phyloP scores from a whole-genome alignment of 2,329 filamentous ascomycete species.

The Neofusicoccum sp. region DNA sequence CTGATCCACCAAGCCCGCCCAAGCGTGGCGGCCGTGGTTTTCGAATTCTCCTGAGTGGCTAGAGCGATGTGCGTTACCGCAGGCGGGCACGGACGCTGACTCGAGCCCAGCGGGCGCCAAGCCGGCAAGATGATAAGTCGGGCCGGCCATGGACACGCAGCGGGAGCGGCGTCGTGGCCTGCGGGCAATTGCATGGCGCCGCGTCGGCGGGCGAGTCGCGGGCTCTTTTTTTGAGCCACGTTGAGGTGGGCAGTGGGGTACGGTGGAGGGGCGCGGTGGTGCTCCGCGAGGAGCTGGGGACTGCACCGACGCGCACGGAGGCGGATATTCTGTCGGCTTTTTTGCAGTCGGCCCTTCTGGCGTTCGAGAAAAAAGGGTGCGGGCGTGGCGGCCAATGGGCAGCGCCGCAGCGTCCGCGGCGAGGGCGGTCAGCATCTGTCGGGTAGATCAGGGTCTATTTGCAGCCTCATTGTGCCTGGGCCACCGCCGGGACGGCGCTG shows the following conservation, averaged over 20 bases:
- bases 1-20: conserved; percentile 12
- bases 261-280: neutral
- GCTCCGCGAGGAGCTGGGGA: conserved; percentile 16
- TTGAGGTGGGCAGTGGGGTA: conserved; percentile 8
- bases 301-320: neutral
- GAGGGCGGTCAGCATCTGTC: conserved; percentile 6
- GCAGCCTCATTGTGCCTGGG: conserved; percentile 2
- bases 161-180: neutral
- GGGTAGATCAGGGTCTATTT: conserved; percentile 20
- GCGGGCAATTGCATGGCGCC: neutral
- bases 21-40: conserved; percentile 12
- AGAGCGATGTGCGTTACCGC: conserved; percentile 14
- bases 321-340: neutral
- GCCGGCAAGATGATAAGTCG: neutral
- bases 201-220: neutral
- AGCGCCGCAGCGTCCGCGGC: neutral
- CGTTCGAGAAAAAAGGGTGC: conserved; percentile 15
- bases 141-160: neutral
- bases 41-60: conserved; percentile 18
- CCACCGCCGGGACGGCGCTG: neutral
- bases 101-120: conserved; percentile 12
- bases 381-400: conserved; percentile 1
- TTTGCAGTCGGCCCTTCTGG: conserved; percentile 8
- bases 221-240: neutral
- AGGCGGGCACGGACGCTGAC: conserved; percentile 7